These are phyloP conservation scores for Sporothrix luriei DNA, from an alignment of 2,329 filamentous ascomycete genomes.

Conservation along the genomic window DNA sequence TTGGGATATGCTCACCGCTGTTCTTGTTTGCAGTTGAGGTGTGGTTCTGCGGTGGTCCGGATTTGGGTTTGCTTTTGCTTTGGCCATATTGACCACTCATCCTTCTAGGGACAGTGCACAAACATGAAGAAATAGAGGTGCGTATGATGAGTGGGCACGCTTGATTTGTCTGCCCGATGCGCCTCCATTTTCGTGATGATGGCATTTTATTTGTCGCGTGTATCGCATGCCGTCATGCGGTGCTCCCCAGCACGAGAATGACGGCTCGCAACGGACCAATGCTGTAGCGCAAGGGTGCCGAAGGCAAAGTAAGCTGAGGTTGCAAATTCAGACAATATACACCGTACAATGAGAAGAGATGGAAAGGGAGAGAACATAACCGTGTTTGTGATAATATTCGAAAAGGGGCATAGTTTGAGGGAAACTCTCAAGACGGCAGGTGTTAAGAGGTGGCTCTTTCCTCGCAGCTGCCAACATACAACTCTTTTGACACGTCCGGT, in stretches of 20 bases:
- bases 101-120: not conserved
- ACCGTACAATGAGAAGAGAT: not conserved
- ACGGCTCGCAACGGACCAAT: too few relatives aligned
- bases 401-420: not conserved
- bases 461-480: not conserved
- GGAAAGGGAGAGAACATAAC: not conserved
- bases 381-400: not conserved
- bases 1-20: slow-evolving; percentile 10
- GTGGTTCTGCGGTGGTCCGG: not conserved
- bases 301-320: not conserved
- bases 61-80: not conserved
- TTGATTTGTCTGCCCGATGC: not conserved
- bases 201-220: not conserved
- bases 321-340: not conserved
- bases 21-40: not conserved
- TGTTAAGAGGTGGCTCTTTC: not conserved
- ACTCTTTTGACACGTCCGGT: not conserved
- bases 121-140: not conserved
- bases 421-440: not conserved
- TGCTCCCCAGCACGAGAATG: slow-evolving; percentile 1
- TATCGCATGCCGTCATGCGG: slow-evolving; percentile 9
- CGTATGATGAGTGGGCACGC: not conserved
- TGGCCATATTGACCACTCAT: not conserved
- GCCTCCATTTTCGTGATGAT: not conserved
- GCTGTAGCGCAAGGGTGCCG: not conserved